A percentile compares a stretch with the other conserved stretches of the same genome.
These are phyloP conservation scores for Linnemannia exigua DNA, from an alignment of 192 early-diverging fungal species.

Conservation along the genomic window DNA sequence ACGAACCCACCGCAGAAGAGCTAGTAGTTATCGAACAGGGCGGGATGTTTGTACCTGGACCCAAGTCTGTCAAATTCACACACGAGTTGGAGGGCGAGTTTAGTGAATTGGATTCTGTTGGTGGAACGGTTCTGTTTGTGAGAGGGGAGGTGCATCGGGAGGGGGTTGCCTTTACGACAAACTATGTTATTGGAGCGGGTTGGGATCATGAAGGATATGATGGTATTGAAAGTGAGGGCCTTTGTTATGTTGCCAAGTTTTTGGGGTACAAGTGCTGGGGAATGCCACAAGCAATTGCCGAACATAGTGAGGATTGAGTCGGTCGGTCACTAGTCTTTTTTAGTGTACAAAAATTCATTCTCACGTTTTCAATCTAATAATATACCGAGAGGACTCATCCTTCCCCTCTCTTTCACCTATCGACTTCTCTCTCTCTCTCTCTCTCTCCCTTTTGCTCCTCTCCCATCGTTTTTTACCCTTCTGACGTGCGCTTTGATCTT, in stretches of 20 bases:
- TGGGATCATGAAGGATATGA: conserved; percentile 54
- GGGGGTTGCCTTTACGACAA: conserved; percentile 47
- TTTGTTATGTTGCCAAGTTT: conserved; percentile 52
- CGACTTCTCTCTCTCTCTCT: too few species aligned
- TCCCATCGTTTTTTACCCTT: too few species aligned
- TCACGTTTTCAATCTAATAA: too few species aligned
- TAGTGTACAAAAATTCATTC: too few species aligned
- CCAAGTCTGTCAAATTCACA: background rate
- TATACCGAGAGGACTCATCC: too few species aligned
- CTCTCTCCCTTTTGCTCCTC: too few species aligned
- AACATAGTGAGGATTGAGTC: too few species aligned
- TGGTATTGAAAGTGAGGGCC: conserved; percentile 59
- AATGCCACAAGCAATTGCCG: conserved; percentile 35
- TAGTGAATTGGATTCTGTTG: conserved; percentile 47
- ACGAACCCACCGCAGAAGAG: conserved; percentile 20
- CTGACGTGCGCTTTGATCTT: too few species aligned
- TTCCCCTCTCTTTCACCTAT: too few species aligned
- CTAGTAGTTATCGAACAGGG: background rate
- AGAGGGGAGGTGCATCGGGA: conserved; percentile 34
- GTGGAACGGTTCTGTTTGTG: conserved; percentile 55
- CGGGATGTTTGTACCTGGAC: background rate
- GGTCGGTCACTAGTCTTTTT: too few species aligned
- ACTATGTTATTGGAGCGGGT: conserved; percentile 34
- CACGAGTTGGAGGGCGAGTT: conserved; percentile 6
- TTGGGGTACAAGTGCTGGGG: conserved; percentile 54